These are phyloP conservation scores for Syzygium oleosum DNA, from an alignment of 345 rosid species.

Conservation along the genomic window DNA sequence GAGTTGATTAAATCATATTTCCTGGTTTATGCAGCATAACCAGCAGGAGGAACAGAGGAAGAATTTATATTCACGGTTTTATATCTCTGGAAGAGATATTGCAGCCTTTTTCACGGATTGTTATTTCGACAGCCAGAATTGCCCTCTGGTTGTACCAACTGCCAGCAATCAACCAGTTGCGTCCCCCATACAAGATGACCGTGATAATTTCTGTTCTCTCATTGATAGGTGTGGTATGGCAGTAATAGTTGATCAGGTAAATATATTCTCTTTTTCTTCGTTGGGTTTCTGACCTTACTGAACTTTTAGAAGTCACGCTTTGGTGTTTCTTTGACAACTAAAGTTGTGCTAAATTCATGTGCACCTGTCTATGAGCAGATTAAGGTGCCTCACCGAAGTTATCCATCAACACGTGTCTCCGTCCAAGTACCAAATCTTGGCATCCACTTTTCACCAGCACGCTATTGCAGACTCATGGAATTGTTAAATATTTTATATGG, in stretches of 20 bases:
- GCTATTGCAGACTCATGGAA: slow-evolving; percentile 72
- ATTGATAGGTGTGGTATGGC: slow-evolving; percentile 95
- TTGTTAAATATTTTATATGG: slow-evolving; percentile 48
- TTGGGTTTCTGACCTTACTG: neutral
- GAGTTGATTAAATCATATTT: neutral
- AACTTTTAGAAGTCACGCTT: neutral
- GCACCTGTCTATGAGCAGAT: slow-evolving; percentile 29
- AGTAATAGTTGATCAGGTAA: slow-evolving; percentile 94
- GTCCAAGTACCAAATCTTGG: slow-evolving; percentile 96
- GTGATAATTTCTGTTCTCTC: slow-evolving; percentile 55
- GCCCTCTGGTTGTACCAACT: slow-evolving; percentile 30
- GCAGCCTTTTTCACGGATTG: slow-evolving; percentile 85
- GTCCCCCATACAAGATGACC: slow-evolving; percentile 35
- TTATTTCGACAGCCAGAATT: slow-evolving; percentile 37
- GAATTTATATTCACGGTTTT: slow-evolving; percentile 82
- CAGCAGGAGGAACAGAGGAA: slow-evolving; percentile 70
- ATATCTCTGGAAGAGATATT: slow-evolving; percentile 91
- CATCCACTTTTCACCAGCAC: slow-evolving; percentile 85
- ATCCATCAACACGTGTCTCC: slow-evolving; percentile 85
- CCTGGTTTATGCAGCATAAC: slow-evolving; percentile 40
- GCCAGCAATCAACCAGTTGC: slow-evolving; percentile 25
- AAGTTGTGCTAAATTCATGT: neutral
- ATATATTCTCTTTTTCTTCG: neutral
- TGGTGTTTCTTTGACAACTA: neutral
- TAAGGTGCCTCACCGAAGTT: slow-evolving; percentile 74